These are phyloP conservation scores for Metschnikowia dekortorum DNA, from an alignment of 805 yeast species.

Conservation along the genomic window DNA sequence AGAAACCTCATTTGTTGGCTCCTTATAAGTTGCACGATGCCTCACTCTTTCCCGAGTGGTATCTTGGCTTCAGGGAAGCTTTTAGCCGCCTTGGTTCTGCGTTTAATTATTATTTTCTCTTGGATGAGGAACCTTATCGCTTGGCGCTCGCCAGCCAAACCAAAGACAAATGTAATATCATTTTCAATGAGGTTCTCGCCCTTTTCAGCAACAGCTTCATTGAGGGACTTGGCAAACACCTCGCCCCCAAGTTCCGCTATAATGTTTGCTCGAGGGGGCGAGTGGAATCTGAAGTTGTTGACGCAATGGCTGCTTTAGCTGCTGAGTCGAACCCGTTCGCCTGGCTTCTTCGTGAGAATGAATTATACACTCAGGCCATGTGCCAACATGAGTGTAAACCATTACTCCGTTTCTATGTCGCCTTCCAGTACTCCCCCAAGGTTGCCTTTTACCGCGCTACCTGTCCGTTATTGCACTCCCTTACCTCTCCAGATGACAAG, in stretches of 20 bases:
- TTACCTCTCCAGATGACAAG: neutral
- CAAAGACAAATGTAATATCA: too few relatives aligned
- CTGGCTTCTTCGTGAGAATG: neutral
- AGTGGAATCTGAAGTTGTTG: neutral
- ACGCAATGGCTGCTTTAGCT: neutral
- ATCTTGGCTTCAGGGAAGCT: neutral
- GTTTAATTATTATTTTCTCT: neutral
- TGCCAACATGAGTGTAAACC: neutral
- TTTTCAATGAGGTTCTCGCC: neutral
- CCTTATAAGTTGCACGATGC: neutral
- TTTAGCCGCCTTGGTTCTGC: neutral
- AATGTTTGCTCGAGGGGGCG: neutral
- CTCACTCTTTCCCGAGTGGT: neutral
- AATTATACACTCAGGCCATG: neutral
- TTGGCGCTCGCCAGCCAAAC: neutral
- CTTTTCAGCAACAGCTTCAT: too few relatives aligned
- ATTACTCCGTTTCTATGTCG: neutral
- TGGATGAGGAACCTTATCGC: neutral
- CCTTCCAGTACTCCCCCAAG: neutral
- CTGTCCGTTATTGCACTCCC: neutral
- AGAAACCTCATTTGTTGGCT: neutral
- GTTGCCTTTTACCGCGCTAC: neutral
- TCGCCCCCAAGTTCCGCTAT: too few relatives aligned
- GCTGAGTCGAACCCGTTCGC: neutral
- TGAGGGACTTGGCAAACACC: too few relatives aligned